Base-by-base conservation (phyloP, 2,329 filamentous ascomycete genomes). In the Parascedosporium putredinis region DNA sequence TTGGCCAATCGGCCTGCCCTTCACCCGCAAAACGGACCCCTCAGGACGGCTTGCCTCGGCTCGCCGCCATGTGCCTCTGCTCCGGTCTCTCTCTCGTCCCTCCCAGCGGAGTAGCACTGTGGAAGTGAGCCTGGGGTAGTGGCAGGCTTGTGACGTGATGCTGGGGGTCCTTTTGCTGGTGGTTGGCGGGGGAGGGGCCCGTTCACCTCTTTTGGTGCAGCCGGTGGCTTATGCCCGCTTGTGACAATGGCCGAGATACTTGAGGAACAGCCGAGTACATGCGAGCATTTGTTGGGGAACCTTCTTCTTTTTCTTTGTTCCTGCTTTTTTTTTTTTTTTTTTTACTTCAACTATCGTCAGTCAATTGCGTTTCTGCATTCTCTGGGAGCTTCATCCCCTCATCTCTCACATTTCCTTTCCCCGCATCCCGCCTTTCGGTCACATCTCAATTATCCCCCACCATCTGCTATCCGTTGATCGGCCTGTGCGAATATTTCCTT, bases 1-100 rank as follows among this genome's bases (percentile, higher is more conserved):
- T 50, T 45, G 48, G 48, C 48, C 48, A 50, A 50, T 50, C 18
- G 20, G 9, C 16, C 24, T 40, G 23, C 48, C 48, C 22, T 23
- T 45, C 48, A 18, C 29, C 40, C 48, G 25, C 24, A 20, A 31
- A 7, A 25, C 25, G 12, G 31, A 20, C 20, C 27, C 36, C 22
- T 34, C 18, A 23, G 20, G 6, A 9, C 48, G 48, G 48, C 48
- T 50, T 50, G 40, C 42, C 48, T 50, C 48, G 48, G 48, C 47
- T 45, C 47, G 27, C 31, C 8, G n/a, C 22, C 33, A 31, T n/a
- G 12, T 16, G 20, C 23, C 40, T 24, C 18, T 43, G 14, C 40
- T 24, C 40, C 40, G 23, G n/a, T 43, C 5, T 12, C 4, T 10
- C 16, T 14, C 34, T 40, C 10, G 38, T 45, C 22, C n/a, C n/a